Evolutionary conservation across 2,329 filamentous ascomycete genomes (phyloP).

Genomic region (Penicillium janthinellum): DNA sequence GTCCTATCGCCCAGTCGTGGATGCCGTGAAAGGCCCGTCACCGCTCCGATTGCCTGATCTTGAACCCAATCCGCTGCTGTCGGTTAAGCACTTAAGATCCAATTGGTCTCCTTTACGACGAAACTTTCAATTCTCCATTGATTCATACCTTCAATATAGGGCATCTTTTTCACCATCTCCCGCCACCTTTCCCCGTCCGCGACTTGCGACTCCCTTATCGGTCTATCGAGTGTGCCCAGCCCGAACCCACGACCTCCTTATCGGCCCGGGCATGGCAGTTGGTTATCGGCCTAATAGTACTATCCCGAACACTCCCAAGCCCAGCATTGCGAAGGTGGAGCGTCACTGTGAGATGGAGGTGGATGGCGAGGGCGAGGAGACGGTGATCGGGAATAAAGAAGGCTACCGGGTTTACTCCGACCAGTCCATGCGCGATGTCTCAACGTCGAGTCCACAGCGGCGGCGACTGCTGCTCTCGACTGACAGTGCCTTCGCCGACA

Average conservation of each 20-base stretch:
- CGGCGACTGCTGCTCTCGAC: slow-evolving; percentile 42
- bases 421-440: slow-evolving; percentile 3
- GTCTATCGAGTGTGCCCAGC: neutral
- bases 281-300: slow-evolving; percentile 13
- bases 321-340: slow-evolving; percentile 15
- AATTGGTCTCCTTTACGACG: neutral
- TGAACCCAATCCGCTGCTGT: slow-evolving; percentile 6
- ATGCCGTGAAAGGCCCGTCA: slow-evolving; percentile 2
- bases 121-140: neutral
- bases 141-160: neutral
- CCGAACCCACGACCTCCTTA: neutral
- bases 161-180: neutral
- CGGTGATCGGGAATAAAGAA: slow-evolving; percentile 20
- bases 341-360: slow-evolving; percentile 31
- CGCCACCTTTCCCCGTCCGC: neutral
- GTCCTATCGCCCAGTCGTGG: neutral
- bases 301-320: slow-evolving; percentile 2
- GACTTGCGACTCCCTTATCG: neutral
- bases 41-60: slow-evolving; percentile 19
- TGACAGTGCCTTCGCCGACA: slow-evolving; percentile 43
- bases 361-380: slow-evolving; percentile 24
- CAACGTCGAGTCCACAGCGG: slow-evolving; percentile 20
- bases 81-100: slow-evolving; percentile 13
- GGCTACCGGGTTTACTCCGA: slow-evolving; percentile 8
- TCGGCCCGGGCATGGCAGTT: slow-evolving; percentile 24